Conservation (phyloP, 2,329 filamentous ascomycete genomes). For the Diplodia corticola region DNA sequence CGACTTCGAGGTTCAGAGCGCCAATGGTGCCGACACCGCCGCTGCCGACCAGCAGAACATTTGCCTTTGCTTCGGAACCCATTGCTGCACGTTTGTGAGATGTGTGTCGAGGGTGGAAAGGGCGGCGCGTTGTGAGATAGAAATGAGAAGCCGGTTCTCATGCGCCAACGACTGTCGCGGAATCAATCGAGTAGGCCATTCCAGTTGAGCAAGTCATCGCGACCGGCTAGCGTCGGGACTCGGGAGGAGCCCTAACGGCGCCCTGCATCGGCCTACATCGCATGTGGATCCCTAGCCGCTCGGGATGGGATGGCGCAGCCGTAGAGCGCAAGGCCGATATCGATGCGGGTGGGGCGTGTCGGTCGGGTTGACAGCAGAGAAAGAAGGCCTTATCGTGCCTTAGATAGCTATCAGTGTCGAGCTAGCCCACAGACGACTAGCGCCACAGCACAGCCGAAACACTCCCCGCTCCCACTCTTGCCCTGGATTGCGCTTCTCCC, state of each 20-base stretch:
- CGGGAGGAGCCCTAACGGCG: not conserved
- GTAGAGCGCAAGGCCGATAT: not conserved
- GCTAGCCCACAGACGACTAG: not conserved
- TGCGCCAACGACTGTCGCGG: not conserved
- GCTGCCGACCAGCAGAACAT: slow-evolving; percentile 55
- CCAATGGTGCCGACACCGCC: slow-evolving; percentile 60
- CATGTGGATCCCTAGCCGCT: not conserved
- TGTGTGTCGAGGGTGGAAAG: not conserved
- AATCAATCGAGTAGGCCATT: not conserved
- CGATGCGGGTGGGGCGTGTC: not conserved
- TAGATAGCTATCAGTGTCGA: too few relatives aligned
- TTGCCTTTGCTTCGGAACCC: slow-evolving; percentile 30
- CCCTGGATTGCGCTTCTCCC: not conserved
- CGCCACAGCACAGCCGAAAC: not conserved
- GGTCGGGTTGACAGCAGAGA: not conserved
- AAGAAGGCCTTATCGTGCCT: slow-evolving; percentile 1
- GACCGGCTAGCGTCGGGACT: slow-evolving; percentile 7
- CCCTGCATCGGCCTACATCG: not conserved
- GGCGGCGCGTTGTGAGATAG: not conserved
- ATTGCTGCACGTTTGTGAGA: not conserved
- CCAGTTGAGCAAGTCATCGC: not conserved
- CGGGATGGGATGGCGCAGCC: not conserved
- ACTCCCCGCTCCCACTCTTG: slow-evolving; percentile 5
- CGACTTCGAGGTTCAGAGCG: slow-evolving; percentile 55
- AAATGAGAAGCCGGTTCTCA: not conserved